Evolutionary conservation across 768 basidiomycete species (phyloP).

Genomic region (Lepiota venenata): DNA sequence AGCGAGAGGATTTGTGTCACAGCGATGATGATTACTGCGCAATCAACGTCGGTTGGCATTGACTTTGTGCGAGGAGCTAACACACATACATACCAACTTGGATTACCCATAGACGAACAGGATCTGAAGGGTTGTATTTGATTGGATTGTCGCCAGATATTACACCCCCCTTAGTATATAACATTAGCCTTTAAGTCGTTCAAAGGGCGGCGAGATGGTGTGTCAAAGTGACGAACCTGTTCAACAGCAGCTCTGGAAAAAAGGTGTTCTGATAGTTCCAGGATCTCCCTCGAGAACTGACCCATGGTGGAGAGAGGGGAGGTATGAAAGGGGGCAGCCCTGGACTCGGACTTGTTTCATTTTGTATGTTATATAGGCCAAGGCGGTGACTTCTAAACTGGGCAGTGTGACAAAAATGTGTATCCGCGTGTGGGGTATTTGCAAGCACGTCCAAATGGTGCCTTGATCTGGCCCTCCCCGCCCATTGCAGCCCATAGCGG

Average conservation of each 20-base stretch:
- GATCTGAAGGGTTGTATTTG: slow-evolving; percentile 57
- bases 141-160: slow-evolving; percentile 76
- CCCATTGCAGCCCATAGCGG: too few relatives aligned
- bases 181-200: not conserved
- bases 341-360: not conserved
- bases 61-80: slow-evolving; percentile 6
- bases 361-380: not conserved
- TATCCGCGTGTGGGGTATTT: too few relatives aligned
- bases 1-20: slow-evolving; percentile 75
- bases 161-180: slow-evolving; percentile 73
- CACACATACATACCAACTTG: slow-evolving; percentile 52
- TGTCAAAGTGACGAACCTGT: slow-evolving; percentile 33
- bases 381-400: not conserved
- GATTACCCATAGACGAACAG: slow-evolving; percentile 73
- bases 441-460: not conserved
- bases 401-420: not conserved
- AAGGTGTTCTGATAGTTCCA: slow-evolving; percentile 19
- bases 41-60: not conserved
- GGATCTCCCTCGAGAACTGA: slow-evolving; percentile 35
- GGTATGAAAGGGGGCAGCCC: not conserved
- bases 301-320: slow-evolving; percentile 38
- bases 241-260: slow-evolving; percentile 45
- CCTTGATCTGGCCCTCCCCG: too few relatives aligned
- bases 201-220: not conserved
- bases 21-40: slow-evolving; percentile 70